Conservation (phyloP, 208 protist genomes). For the Spongospora subterranea region DNA sequence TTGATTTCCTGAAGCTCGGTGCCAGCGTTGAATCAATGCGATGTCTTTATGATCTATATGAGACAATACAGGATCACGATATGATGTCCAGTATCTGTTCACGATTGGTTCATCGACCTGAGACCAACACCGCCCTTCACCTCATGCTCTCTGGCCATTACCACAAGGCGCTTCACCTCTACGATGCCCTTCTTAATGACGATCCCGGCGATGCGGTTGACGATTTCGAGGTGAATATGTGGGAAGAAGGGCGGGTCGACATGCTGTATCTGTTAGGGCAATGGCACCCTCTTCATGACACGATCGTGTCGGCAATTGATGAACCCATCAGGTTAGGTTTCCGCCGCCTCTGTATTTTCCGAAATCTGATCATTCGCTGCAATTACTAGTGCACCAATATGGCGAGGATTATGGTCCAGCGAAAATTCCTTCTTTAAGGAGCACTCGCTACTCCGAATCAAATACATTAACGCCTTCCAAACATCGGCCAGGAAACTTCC, state of each 20-base stretch:
- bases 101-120: not conserved
- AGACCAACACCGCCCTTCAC: not conserved
- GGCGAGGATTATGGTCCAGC: not conserved
- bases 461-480: not conserved
- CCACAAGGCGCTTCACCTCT: not conserved
- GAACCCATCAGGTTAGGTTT: not conserved
- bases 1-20: not conserved
- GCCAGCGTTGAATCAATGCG: not conserved
- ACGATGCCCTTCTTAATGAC: not conserved
- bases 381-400: no score
- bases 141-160: not conserved
- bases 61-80: not conserved
- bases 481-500: not conserved
- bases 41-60: not conserved
- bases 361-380: no score
- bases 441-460: not conserved
- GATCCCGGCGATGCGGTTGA: not conserved
- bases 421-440: not conserved
- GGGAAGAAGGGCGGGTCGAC: not conserved
- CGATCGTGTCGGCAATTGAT: not conserved
- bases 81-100: not conserved
- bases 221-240: not conserved
- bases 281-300: not conserved
- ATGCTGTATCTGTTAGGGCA: not conserved
- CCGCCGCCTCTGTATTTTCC: no score